These are phyloP conservation scores for Fusarium illudens DNA, from an alignment of 2,329 filamentous ascomycete species.

Conservation along the genomic window DNA sequence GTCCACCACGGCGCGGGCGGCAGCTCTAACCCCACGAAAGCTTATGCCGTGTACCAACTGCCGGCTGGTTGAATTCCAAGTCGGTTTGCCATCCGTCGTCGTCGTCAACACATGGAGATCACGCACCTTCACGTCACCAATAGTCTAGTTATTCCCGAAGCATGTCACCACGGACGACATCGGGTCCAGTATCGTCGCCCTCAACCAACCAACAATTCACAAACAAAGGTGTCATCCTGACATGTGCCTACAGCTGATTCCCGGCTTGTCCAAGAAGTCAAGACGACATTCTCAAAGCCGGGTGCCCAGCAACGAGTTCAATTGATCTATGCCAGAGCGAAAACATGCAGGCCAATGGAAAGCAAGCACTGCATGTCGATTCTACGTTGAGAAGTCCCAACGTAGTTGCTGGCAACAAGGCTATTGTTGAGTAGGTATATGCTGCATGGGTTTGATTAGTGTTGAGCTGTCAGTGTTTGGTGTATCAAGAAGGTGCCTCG, in stretches of 20 bases:
- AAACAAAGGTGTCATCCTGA: background rate
- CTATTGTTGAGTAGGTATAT: background rate
- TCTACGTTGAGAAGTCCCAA: conserved; percentile 46
- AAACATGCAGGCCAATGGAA: conserved; percentile 61
- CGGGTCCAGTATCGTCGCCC: background rate
- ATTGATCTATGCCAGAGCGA: conserved; percentile 64
- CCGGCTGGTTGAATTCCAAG: conserved; percentile 10
- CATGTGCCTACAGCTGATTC: conserved; percentile 69
- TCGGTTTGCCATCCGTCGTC: background rate
- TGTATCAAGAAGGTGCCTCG: conserved; percentile 1
- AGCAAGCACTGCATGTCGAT: conserved; percentile 60
- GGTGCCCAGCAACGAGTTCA: conserved; percentile 65
- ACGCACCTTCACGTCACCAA: background rate
- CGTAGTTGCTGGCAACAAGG: conserved; percentile 48
- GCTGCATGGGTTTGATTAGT: conserved; percentile 14
- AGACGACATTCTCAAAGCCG: conserved; percentile 63
- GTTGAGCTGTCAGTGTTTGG: background rate
- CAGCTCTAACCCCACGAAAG: background rate
- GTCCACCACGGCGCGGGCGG: conserved; percentile 9
- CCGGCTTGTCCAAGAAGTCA: conserved; percentile 62
- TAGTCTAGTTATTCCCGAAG: background rate
- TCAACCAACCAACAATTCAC: background rate
- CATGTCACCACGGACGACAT: background rate
- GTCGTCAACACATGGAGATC: background rate
- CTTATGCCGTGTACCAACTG: conserved; percentile 20